A percentile compares a stretch with the other conserved stretches of the same genome.
Evolutionary conservation across 441 rosid species (phyloP).

Genomic region (Adansonia gregorii): DNA sequence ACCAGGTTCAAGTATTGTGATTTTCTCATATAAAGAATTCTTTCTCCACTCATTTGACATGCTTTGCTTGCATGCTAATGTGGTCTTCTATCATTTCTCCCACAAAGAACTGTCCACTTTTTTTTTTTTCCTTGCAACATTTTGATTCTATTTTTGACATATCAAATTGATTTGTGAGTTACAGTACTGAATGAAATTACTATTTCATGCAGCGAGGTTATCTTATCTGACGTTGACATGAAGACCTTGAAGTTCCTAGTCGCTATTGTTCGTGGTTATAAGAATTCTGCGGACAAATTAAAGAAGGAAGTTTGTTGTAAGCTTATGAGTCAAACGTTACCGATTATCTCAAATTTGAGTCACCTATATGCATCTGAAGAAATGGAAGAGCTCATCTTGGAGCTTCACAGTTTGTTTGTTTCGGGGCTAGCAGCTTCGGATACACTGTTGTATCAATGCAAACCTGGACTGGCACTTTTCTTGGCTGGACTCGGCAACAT

Average conservation of each 20-base stretch:
- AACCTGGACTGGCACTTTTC: slow-evolving; percentile 69
- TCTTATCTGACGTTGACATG: slow-evolving; percentile 53
- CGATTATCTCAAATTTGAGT: slow-evolving; percentile 56
- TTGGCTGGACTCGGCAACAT: slow-evolving; percentile 69
- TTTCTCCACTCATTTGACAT: background rate
- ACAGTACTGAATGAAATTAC: slow-evolving; percentile 30
- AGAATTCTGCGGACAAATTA: slow-evolving; percentile 39
- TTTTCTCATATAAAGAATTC: background rate
- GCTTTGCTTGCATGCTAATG: background rate
- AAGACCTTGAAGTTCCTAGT: slow-evolving; percentile 68
- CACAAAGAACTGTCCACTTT: slow-evolving; percentile 3
- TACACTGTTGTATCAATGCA: slow-evolving; percentile 49
- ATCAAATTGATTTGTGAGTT: slow-evolving; percentile 11
- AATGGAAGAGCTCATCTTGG: slow-evolving; percentile 65
- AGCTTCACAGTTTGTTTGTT: slow-evolving; percentile 68
- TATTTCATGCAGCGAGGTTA: slow-evolving; percentile 56
- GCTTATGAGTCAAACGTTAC: slow-evolving; percentile 60
- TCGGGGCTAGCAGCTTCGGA: slow-evolving; percentile 46
- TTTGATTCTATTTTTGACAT: background rate
- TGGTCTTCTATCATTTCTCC: slow-evolving; percentile 11
- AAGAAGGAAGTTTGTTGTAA: slow-evolving; percentile 40
- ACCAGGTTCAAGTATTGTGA: background rate
- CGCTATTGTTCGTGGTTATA: slow-evolving; percentile 44
- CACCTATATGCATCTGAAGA: slow-evolving; percentile 56
- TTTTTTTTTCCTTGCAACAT: background rate